These are phyloP conservation scores for Paecilomyces formosus DNA, from an alignment of 2,329 filamentous ascomycete species.

Conservation along the genomic window DNA sequence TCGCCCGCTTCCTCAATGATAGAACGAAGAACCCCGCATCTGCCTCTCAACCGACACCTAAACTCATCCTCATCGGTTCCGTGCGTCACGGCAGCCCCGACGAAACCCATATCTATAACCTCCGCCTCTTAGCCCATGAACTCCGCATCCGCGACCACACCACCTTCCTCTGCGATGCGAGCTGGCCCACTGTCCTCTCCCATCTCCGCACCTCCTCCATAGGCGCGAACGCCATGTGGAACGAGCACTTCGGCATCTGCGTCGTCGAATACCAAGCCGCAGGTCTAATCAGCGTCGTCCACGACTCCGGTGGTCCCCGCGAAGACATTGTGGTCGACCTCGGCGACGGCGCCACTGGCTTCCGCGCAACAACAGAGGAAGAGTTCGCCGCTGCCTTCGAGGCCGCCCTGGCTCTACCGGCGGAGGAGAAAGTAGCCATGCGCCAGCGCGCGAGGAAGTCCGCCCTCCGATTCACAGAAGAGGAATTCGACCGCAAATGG, in stretches of 20 bases:
- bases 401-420: slow-evolving; percentile 60
- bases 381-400: slow-evolving; percentile 79
- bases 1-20: slow-evolving; percentile 64
- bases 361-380: slow-evolving; percentile 68
- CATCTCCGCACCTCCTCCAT: slow-evolving; percentile 71
- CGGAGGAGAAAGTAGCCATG: slow-evolving; percentile 62
- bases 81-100: slow-evolving; percentile 62
- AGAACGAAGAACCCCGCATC: slow-evolving; percentile 43
- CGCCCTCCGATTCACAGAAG: slow-evolving; percentile 78
- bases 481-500: slow-evolving; percentile 77
- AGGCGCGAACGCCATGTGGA: slow-evolving; percentile 98
- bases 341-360: slow-evolving; percentile 73
- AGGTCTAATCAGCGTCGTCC: slow-evolving; percentile 85
- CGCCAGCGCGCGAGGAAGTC: slow-evolving; percentile 68
- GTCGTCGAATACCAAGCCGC: slow-evolving; percentile 98
- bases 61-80: slow-evolving; percentile 78
- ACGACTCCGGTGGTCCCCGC: slow-evolving; percentile 88
- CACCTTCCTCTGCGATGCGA: slow-evolving; percentile 81
- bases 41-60: slow-evolving; percentile 40
- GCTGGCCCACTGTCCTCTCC: slow-evolving; percentile 78
- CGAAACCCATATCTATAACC: slow-evolving; percentile 65
- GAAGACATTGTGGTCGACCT: slow-evolving; percentile 82
- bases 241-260: slow-evolving; percentile 97
- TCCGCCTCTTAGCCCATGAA: slow-evolving; percentile 79
- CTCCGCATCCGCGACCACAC: slow-evolving; percentile 76